Evolutionary conservation across 345 rosid genomes (phyloP), one percentile per base, ranked within the genome.

Genomic region (Diplotaxis tenuifolia): DNA sequence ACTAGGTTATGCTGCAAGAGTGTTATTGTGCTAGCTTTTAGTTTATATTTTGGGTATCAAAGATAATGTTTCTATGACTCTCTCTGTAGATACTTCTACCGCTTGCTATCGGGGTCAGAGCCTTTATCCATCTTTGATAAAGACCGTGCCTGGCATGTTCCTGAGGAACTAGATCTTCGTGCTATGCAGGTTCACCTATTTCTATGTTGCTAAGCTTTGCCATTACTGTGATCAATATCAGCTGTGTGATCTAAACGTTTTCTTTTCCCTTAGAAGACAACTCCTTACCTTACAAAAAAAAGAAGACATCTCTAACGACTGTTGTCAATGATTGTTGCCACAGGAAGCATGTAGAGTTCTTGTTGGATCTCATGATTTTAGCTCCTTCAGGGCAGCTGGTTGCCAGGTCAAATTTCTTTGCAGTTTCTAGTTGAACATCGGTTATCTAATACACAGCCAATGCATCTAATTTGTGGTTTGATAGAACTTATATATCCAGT

Each of bases 321-420:
- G 21, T 20, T 1, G 7, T 59, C 68, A 38, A 63, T 67, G 55
- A 28, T 74, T 57, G 71, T 47, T 56, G 31, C 79, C 79, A 75
- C 91, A 94, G 98, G 96, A 87, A 81, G 97, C 97, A 53, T 91
- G 98, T 90, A 86, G 79, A 84, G 77, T 88, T 81, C 96, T 94
- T 78, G 82, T 82, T 78, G 98, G 98, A 28, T 70, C 73, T 69
- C 97, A 89, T 73, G 97, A 94, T 82, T 94, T 94, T 78, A 94
- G 96, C 80, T 91, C 98, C 84, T 94, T 94, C 85, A 83, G 97
- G 82, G 96, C 97, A 66, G 25, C 92, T 75, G 89, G 95, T 82
- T 91, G 98, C 79, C 95, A 89, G 95, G 97, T 76, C 47, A 56
- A 57, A 1, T 32, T 86, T 78, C 60, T 79, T 57, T 56, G 50